Base-by-base conservation (phyloP, 1,139 yeast genomes). In the Pichia sorboxylosa region DNA sequence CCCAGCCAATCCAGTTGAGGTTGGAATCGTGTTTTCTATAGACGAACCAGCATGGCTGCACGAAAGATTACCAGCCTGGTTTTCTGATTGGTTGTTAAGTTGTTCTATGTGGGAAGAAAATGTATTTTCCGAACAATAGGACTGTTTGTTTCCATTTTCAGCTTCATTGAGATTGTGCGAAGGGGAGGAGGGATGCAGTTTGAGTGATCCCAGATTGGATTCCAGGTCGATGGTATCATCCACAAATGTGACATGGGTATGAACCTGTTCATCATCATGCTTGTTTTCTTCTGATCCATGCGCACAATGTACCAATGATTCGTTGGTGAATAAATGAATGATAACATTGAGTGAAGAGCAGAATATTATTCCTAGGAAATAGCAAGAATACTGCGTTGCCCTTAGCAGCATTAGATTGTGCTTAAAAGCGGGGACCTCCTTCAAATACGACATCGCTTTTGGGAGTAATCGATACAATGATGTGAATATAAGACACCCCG, bases 281-380 rank as follows among this genome's bases (percentile, higher is more conserved):
- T 46, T 6, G n/a, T n/a, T n/a, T n/a, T n/a, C n/a, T n/a, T n/a
- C 10, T 25, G 18, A 16, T 13, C 57, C 67, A 46, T 85, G 95
- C 13, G 73, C 77, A 54, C 96, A 85, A 49, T 85, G 95, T 0
- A 87, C 83, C 19, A 87, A 70, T 20, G 92, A 77, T 48, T 82
- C 83, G 37, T 90, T 73, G 2, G 96, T 83, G 34, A 77, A 54
- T 27, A 73, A 54, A 52, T 87, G 95, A 13, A 87, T 71, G 0
- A 77, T 28, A 17, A 63, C 54, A 51, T 85, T 85, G 41, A 87
- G 58, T 3, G 57, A 42, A 1, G 74, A 54, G 47, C 94, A 82
- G 4, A 73, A 44, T 2, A 59, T 32, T 4, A 79, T 68, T 1
- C 97, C 97, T 1, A 57, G 42, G 5, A 74, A 47, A 43, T 69